Conservation (phyloP, 2,329 filamentous ascomycete genomes). For the Fusarium albosuccineum region DNA sequence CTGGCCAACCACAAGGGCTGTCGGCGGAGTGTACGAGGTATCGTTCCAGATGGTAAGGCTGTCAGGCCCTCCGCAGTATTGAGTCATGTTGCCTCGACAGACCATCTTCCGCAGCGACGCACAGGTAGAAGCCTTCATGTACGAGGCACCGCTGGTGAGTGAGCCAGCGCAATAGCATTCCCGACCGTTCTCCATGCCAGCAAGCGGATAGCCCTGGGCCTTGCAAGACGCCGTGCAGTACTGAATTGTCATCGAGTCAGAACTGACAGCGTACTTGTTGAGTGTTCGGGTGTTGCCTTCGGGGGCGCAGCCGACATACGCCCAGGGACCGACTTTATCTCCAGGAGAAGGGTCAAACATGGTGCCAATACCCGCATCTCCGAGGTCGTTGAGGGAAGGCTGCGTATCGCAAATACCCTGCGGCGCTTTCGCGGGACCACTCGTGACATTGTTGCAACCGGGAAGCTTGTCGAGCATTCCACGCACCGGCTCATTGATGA, state of each 20-base stretch:
- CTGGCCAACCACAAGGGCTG: conserved; percentile 28
- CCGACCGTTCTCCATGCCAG: conserved; percentile 38
- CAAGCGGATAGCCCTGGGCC: conserved; percentile 36
- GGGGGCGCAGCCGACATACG: conserved; percentile 34
- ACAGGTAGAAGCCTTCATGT: conserved; percentile 31
- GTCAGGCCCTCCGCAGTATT: conserved; percentile 39
- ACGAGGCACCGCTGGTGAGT: conserved; percentile 33
- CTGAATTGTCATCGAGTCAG: conserved; percentile 36
- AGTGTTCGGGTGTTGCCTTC: conserved; percentile 32
- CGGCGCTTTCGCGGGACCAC: conserved; percentile 26
- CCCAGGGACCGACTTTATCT: conserved; percentile 36
- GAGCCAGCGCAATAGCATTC: conserved; percentile 40
- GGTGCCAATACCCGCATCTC: conserved; percentile 10
- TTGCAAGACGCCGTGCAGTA: conserved; percentile 40
- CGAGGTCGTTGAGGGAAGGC: conserved; percentile 29
- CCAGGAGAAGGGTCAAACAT: conserved; percentile 37
- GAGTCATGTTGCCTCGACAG: conserved; percentile 38
- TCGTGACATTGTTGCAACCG: conserved; percentile 35
- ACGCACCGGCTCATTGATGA: conserved; percentile 35
- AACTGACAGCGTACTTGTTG: conserved; percentile 33
- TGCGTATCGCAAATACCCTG: conserved; percentile 20
- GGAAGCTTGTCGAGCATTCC: conserved; percentile 36
- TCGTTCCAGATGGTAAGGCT: conserved; percentile 41
- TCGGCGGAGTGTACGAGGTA: conserved; percentile 35
- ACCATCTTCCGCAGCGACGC: conserved; percentile 34